phyloP scores from a whole-genome alignment of 2,329 filamentous ascomycete genomes.

The Pseudocercospora fijiensis region DNA sequence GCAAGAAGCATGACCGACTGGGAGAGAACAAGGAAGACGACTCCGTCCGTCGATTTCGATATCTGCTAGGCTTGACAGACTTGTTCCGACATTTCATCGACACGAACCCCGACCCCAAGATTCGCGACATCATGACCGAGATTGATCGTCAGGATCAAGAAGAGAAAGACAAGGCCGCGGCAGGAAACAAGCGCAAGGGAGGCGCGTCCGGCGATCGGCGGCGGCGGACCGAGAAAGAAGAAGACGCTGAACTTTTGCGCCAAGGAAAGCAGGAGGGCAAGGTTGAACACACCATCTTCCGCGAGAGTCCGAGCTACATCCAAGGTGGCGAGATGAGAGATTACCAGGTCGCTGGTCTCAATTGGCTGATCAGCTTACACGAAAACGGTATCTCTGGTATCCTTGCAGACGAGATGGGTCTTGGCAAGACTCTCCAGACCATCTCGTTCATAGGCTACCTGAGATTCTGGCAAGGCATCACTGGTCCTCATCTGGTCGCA shows the following conservation, averaged over 20 bases:
- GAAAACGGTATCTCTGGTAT: conserved; percentile 99
- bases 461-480: conserved; percentile 84
- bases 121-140: conserved; percentile 88
- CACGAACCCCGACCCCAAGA: conserved; percentile 90
- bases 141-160: conserved; percentile 90
- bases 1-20: conserved; percentile 88
- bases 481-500: conserved; percentile 83
- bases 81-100: conserved; percentile 99
- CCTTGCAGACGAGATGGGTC: conserved; percentile 95
- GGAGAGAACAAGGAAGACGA: conserved; percentile 98
- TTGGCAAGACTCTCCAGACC: conserved; percentile 96
- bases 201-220: conserved; percentile 76
- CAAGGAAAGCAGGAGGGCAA: conserved; percentile 87
- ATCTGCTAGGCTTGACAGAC: conserved; percentile 90
- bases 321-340: conserved; percentile 85
- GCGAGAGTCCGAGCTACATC: conserved; percentile 89
- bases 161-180: conserved; percentile 62
- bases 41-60: conserved; percentile 88
- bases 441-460: conserved; percentile 96
- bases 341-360: conserved; percentile 92
- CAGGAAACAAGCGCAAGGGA: conserved; percentile 74
- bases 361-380: conserved; percentile 96
- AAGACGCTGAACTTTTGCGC: conserved; percentile 82
- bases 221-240: conserved; percentile 92
- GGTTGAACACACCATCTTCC: conserved; percentile 78